Evolutionary conservation across 2,329 filamentous ascomycete species (phyloP).

Genomic region (Dothideomycetes sp.): DNA sequence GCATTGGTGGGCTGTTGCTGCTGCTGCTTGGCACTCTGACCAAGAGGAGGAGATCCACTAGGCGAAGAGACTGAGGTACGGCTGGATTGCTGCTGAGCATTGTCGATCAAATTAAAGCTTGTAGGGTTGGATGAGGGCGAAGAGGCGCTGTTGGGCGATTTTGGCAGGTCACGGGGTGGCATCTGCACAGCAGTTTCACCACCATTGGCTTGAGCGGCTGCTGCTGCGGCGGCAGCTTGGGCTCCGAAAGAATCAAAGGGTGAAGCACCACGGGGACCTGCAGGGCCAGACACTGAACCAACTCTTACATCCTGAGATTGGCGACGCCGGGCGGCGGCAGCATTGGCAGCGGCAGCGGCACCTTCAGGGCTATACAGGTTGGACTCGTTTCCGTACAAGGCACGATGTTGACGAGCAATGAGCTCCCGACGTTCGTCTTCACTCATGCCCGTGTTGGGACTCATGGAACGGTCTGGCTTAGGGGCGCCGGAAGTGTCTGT

Average conservation of each 20-base stretch:
- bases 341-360: slow-evolving; percentile 46
- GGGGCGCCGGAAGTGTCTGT: slow-evolving; percentile 55
- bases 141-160: slow-evolving; percentile 69
- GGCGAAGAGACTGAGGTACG: slow-evolving; percentile 82
- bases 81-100: slow-evolving; percentile 50
- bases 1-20: slow-evolving; percentile 37
- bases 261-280: slow-evolving; percentile 62
- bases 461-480: slow-evolving; percentile 79
- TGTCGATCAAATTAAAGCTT: slow-evolving; percentile 33
- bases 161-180: slow-evolving; percentile 31
- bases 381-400: slow-evolving; percentile 70
- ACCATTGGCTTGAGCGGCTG: too few species aligned
- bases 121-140: slow-evolving; percentile 64
- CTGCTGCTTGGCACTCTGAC: slow-evolving; percentile 42
- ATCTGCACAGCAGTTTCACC: slow-evolving; percentile 43
- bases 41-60: slow-evolving; percentile 62
- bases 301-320: slow-evolving; percentile 55
- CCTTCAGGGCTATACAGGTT: slow-evolving; percentile 64
- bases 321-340: slow-evolving; percentile 48
- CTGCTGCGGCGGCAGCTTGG: slow-evolving; percentile 38
- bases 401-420: slow-evolving; percentile 90
- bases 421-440: slow-evolving; percentile 94
- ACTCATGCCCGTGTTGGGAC: slow-evolving; percentile 70
- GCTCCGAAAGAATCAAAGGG: slow-evolving; percentile 64
- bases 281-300: slow-evolving; percentile 41